phyloP scores from a whole-genome alignment of 331 rosid genomes.

The Pyrus hybrid region DNA sequence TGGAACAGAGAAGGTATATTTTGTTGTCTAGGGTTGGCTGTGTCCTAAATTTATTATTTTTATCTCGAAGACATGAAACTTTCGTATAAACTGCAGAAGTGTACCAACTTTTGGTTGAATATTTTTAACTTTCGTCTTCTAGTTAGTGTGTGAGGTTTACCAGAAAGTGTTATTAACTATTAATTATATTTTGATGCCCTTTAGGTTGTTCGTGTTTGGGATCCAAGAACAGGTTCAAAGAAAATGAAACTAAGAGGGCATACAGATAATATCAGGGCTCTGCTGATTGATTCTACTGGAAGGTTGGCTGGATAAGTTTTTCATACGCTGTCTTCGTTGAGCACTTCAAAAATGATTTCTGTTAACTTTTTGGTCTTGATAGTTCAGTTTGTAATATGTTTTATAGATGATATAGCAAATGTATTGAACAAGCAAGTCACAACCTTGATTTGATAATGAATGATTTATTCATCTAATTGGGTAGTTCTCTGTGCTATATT shows the following conservation, averaged over 20 bases:
- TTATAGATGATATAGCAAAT: background rate
- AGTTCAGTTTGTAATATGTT: background rate
- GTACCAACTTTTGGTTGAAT: background rate
- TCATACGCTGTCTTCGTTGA: background rate
- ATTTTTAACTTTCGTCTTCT: background rate
- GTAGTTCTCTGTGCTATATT: background rate
- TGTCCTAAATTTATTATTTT: slow-evolving; percentile 8
- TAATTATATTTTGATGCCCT: slow-evolving; percentile 13
- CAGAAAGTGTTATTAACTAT: background rate
- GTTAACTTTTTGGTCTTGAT: background rate
- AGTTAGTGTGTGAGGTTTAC: background rate
- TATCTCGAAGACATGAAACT: slow-evolving; percentile 1
- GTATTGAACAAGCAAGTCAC: background rate
- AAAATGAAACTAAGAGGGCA: slow-evolving; percentile 93
- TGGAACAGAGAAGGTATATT: slow-evolving; percentile 94
- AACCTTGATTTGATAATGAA: background rate
- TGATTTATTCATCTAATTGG: background rate
- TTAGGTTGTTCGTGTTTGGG: slow-evolving; percentile 99
- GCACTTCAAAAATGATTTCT: background rate
- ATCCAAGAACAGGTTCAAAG: slow-evolving; percentile 92
- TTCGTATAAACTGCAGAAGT: background rate
- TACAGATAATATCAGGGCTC: slow-evolving; percentile 85
- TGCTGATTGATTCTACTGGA: slow-evolving; percentile 91
- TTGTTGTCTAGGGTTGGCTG: slow-evolving; percentile 17
- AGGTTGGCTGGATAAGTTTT: slow-evolving; percentile 47